Evolutionary conservation across 306 rosid genomes (phyloP), one percentile per base, ranked within the genome.

Genomic region (Sphenostylis stenocarpa): DNA sequence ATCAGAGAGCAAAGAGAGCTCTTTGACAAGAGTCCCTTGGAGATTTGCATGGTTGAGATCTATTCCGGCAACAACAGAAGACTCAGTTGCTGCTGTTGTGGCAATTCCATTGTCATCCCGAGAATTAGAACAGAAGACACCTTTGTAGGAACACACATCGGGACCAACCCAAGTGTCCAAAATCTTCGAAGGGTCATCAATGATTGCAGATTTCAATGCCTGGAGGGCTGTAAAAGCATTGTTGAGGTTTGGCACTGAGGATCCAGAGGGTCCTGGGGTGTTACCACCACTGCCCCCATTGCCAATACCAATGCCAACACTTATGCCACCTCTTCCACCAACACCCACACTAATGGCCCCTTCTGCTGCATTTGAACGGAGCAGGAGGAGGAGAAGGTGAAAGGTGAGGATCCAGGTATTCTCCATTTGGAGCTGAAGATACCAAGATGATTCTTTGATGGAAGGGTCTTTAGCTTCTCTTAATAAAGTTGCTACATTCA

Each of bases 41-140:
- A 95, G 96, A 79, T 90, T 87, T 53, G 94, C 99, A 70, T 90
- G 97, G 84, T 95, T 95, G 81, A 95, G 97, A 87, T 95, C 97
- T 81, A 92, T 90, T 41, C 93, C 97, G 4, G 89, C 89, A 63
- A 95, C 88, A 65, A 94, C 81, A 63, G 72, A 15, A 12, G 82
- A 69, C 8, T 72, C 81, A 52, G 75, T 14, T 14, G 88, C 63
- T 70, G 80, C 11, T n/a, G 87, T 29, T 36, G 73, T 34, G 5
- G 44, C 77, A 55, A 34, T 69, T 8, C 65, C 47, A 43, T 28
- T 17, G 24, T 48, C 84, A 26, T 74, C 78, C 28, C 76, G 73
- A 58, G 81, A 76, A 8, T 77, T 69, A 12, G 87, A 77, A 84
- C 98, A 91, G 58, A 89, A 95, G 7, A 94, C 84, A 68, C 99